A percentile compares a stretch with the other conserved stretches of the same genome.
Conservation (phyloP, 495 filamentous ascomycete species). For the Penicillium turbatum region DNA sequence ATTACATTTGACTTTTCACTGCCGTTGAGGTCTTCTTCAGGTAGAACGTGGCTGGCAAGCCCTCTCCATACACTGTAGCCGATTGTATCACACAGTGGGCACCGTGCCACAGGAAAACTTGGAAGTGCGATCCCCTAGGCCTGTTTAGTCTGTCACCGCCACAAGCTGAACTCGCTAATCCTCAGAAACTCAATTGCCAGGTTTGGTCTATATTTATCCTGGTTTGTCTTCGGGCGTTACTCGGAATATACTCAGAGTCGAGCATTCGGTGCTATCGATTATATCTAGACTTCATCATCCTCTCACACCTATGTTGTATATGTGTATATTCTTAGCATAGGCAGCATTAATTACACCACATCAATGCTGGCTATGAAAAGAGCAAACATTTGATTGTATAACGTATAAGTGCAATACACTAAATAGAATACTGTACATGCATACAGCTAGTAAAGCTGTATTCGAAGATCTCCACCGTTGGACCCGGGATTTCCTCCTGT, state of each 20-base stretch:
- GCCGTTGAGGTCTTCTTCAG: constrained; percentile 1
- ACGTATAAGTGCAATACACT: background rate
- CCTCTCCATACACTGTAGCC: background rate
- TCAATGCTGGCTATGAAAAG: background rate
- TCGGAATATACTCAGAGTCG: background rate
- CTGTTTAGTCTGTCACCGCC: background rate
- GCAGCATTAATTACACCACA: background rate
- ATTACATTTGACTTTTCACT: constrained; percentile 6
- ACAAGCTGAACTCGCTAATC: constrained; percentile 2
- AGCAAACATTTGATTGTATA: background rate
- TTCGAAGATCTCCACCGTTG: constrained; percentile 22
- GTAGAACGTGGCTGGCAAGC: background rate
- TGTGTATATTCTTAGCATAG: background rate
- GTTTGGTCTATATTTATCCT: constrained; percentile 1
- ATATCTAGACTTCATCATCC: background rate
- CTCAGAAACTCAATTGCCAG: background rate
- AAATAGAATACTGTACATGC: constrained; percentile 1
- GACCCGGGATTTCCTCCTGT: constrained; percentile 16
- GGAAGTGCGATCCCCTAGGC: background rate
- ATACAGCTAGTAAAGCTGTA: constrained; percentile 13
- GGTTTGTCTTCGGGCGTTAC: background rate
- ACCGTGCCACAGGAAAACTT: constrained; percentile 4
- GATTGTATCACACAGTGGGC: constrained; percentile 1
- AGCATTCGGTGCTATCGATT: background rate
- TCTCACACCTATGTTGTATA: background rate